Evolutionary conservation across 1,139 yeast species (phyloP).

Genomic region (Blastobotrys proliferans): DNA sequence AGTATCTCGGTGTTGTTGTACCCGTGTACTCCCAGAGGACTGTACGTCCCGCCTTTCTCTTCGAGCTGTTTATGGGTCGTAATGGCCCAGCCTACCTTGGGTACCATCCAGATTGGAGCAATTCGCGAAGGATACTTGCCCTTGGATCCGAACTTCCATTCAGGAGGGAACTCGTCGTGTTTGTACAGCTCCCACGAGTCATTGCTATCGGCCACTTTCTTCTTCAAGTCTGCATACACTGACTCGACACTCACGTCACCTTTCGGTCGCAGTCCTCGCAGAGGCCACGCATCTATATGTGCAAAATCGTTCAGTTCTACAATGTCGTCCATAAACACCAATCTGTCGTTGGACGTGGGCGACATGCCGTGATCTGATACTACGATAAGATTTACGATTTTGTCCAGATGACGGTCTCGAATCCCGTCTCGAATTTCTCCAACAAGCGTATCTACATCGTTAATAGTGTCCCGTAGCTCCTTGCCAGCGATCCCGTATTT

Average conservation of each 20-base stretch:
- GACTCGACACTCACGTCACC: conserved; percentile 35
- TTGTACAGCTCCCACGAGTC: conserved; percentile 47
- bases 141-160: conserved; percentile 63
- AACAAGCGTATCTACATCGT: conserved; percentile 62
- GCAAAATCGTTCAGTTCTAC: conserved; percentile 51
- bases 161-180: conserved; percentile 57
- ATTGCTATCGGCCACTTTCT: conserved; percentile 26
- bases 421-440: conserved; percentile 48
- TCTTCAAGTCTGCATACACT: conserved; percentile 37
- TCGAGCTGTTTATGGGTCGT: conserved; percentile 59
- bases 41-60: conserved; percentile 43
- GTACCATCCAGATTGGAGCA: conserved; percentile 84
- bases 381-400: conserved; percentile 67
- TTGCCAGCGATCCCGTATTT: conserved; percentile 61
- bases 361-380: conserved; percentile 96
- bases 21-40: conserved; percentile 79
- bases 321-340: conserved; percentile 65
- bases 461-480: conserved; percentile 51
- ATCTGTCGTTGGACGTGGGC: conserved; percentile 64
- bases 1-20: conserved; percentile 70
- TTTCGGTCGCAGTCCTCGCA: conserved; percentile 67
- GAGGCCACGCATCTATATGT: conserved; percentile 85
- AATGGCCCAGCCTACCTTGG: conserved; percentile 76
- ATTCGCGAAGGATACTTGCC: conserved; percentile 55
- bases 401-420: conserved; percentile 49